Base-by-base conservation (phyloP, 2,329 filamentous ascomycete species). In the Exophiala bonariae region DNA sequence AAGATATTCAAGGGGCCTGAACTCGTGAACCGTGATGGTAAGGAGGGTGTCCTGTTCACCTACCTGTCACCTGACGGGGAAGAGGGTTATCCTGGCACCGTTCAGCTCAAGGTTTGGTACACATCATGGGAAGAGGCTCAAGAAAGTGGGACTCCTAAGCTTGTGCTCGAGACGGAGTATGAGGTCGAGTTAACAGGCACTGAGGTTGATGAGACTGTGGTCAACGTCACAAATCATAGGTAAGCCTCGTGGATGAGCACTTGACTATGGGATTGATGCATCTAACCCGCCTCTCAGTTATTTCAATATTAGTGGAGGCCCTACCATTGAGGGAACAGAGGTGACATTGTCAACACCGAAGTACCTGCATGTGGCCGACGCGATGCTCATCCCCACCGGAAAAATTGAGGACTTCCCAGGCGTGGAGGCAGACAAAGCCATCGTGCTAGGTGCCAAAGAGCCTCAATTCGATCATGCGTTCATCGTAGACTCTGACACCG, bases 221-320 rank as follows among this genome's bases (percentile, higher is more conserved):
- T 97, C 66, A 95, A 91, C 70, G 80, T 97, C 71, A 97, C 93
- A 40, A 99, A 97, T 73, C 92, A 99, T 74, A 95, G 89, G 86
- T 89, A 69, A 58, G 74, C 66, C 7, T 26, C 41, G 10, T 19
- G 11, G 11, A 6, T 4, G 10, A 18, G 23, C n/a, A 35, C 13
- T 22, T 22, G 7, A 31, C 43, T 23, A 37, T n/a, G 16, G 17
- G 4, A 11, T 31, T 26, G 34, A 11, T 17, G 16, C 39, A 31
- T 8, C 34, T 40, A 23, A 45, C 35, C 8, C 28, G 19, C 23
- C n/a, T 22, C 10, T 31, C 49, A 83, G 80, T 61, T 83, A 83
- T 61, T 86, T 91, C 69, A 88, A 86, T 59, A 79, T 95, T 20
- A 73, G 71, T 33, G 71, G 69, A 31, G 68, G 67, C 5, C 68